A percentile compares a stretch with the other conserved stretches of the same genome.
Conservation (phyloP, 1,284 basidiomycete species). For the Ganoderma boninense region DNA sequence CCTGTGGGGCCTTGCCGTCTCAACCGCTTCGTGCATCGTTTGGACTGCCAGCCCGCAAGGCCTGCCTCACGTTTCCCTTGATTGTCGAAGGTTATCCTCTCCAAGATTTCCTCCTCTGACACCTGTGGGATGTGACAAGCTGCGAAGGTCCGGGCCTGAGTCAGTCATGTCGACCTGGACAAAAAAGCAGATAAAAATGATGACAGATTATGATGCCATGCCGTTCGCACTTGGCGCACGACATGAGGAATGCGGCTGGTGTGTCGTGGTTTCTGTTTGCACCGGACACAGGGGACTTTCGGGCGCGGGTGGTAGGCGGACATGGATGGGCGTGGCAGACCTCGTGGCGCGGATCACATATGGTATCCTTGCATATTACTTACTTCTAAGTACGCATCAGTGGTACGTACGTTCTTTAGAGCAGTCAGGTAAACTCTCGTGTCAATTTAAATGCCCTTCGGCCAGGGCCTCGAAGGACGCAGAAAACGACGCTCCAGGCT, state of each 20-base stretch:
- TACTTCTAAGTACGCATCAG: too few relatives aligned
- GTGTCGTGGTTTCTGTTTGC: constrained; percentile 25
- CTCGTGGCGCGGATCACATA: too few relatives aligned
- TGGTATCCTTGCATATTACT: too few relatives aligned
- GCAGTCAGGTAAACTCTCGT: too few relatives aligned
- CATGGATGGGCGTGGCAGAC: neutral
- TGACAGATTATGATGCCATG: constrained; percentile 35
- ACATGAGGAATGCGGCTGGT: constrained; percentile 30
- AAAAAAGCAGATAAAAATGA: neutral
- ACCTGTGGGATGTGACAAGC: constrained; percentile 36
- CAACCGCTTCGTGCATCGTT: constrained; percentile 26
- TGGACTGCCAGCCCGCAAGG: constrained; percentile 25
- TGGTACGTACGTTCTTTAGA: too few relatives aligned
- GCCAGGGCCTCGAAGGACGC: too few relatives aligned
- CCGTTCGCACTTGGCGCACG: constrained; percentile 32
- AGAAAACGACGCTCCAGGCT: too few relatives aligned
- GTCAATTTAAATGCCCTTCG: too few relatives aligned
- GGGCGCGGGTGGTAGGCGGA: neutral
- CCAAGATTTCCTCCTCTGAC: constrained; percentile 23
- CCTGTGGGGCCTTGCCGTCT: too few relatives aligned
- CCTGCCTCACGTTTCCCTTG: constrained; percentile 22
- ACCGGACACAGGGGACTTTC: constrained; percentile 24
- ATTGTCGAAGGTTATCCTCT: constrained; percentile 23
- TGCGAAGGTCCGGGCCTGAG: neutral
- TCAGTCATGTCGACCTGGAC: neutral